Conservation (phyloP, 108 stramenopile species). For the Craspedostauros australis region DNA sequence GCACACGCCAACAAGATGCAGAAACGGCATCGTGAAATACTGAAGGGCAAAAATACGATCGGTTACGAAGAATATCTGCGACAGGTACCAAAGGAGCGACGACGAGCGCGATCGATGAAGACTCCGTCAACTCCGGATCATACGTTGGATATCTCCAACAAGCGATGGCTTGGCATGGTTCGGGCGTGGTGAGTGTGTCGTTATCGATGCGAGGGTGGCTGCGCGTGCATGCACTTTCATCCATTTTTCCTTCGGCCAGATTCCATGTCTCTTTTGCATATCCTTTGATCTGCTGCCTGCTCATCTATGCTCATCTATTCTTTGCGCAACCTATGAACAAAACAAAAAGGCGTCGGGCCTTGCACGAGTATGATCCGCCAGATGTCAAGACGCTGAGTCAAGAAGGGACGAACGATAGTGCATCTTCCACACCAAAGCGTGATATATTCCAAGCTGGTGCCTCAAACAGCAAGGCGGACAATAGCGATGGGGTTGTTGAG, state of each 20-base stretch:
- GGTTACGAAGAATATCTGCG: constrained; percentile 70
- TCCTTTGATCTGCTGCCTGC: not conserved
- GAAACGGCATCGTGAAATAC: constrained; percentile 56
- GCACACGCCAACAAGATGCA: constrained; percentile 49
- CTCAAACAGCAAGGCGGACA: too few species aligned
- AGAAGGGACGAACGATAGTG: too few species aligned
- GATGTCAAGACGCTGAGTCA: too few species aligned
- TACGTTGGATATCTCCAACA: constrained; percentile 60
- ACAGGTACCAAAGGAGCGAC: constrained; percentile 54
- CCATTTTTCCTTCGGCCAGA: too few species aligned
- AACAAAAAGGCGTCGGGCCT: constrained; percentile 39
- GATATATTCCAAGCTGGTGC: too few species aligned
- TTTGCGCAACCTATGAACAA: constrained; percentile 1
- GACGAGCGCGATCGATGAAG: constrained; percentile 45
- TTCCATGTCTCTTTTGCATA: too few species aligned
- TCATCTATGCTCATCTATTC: not conserved
- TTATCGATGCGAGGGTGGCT: not conserved
- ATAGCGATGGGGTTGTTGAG: too few species aligned
- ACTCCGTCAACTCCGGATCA: constrained; percentile 76
- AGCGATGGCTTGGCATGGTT: constrained; percentile 71
- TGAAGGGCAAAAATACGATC: constrained; percentile 75
- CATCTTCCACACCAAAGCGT: too few species aligned
- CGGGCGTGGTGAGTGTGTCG: constrained; percentile 62
- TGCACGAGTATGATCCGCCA: constrained; percentile 74
- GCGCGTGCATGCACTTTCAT: not conserved